These are phyloP conservation scores for Candida methanosorbosa DNA, from an alignment of 805 yeast genomes.

Conservation along the genomic window DNA sequence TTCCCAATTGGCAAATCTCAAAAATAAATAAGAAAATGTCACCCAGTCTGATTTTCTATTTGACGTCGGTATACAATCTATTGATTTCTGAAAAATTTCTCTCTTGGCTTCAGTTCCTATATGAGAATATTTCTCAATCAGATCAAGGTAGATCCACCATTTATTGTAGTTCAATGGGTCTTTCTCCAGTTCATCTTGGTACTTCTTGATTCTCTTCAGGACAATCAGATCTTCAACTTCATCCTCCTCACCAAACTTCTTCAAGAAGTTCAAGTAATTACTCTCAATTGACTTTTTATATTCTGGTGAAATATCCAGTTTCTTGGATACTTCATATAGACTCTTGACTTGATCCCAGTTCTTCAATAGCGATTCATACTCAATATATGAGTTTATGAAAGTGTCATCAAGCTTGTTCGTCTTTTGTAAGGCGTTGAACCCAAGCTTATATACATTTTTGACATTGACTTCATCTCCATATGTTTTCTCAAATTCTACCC, in stretches of 20 bases:
- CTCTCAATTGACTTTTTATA: conserved; percentile 24
- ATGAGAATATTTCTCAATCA: conserved; percentile 32
- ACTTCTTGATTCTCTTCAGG: conserved; percentile 44
- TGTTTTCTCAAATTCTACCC: conserved; percentile 65
- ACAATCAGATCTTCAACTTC: conserved; percentile 46
- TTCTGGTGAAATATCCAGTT: conserved; percentile 11
- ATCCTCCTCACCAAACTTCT: conserved; percentile 47
- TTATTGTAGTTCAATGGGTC: conserved; percentile 58
- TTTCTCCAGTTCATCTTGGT: conserved; percentile 31
- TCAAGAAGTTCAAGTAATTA: conserved; percentile 51
- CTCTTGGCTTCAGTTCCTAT: conserved; percentile 20
- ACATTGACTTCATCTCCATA: conserved; percentile 36
- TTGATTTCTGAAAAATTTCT: conserved; percentile 36
- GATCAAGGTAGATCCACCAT: conserved; percentile 72
- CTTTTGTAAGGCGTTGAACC: conserved; percentile 44
- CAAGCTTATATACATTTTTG: conserved; percentile 58
- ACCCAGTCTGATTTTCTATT: conserved; percentile 41
- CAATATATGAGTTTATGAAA: conserved; percentile 48
- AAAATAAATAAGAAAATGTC: conserved; percentile 63
- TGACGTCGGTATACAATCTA: conserved; percentile 32
- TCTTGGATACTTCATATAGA: too few species aligned
- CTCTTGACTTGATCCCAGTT: conserved; percentile 59
- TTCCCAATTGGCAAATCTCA: conserved; percentile 50
- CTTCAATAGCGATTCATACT: conserved; percentile 55
- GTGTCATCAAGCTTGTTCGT: conserved; percentile 25